These are phyloP conservation scores for Botrytis byssoidea DNA, from an alignment of 2,329 filamentous ascomycete genomes.

Conservation along the genomic window DNA sequence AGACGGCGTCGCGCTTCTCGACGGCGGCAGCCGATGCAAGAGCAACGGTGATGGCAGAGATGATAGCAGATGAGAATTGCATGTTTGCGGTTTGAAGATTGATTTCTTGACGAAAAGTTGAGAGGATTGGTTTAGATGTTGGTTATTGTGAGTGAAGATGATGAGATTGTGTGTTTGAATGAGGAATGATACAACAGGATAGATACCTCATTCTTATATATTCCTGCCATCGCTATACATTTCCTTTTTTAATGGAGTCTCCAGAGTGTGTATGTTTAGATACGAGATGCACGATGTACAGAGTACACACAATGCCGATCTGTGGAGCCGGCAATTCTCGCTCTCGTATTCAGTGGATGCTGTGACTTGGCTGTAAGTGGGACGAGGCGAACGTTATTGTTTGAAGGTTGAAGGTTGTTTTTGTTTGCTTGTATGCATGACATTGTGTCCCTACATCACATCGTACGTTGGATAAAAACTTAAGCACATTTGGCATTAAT, in stretches of 20 bases:
- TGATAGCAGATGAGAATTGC: neutral
- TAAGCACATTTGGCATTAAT: neutral
- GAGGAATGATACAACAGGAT: neutral
- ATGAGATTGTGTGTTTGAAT: neutral
- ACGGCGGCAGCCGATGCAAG: neutral
- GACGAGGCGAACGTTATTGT: neutral
- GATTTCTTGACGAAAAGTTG: slow-evolving; percentile 2
- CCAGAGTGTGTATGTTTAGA: neutral
- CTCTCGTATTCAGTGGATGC: slow-evolving; percentile 44
- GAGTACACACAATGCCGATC: neutral
- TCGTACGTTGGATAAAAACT: neutral
- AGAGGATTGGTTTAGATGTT: neutral
- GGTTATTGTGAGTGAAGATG: neutral
- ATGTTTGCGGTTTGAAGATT: neutral
- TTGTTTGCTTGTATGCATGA: neutral
- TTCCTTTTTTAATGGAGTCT: neutral
- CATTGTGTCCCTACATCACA: neutral
- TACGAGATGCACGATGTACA: slow-evolving; percentile 1
- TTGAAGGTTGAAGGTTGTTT: neutral
- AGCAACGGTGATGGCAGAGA: slow-evolving; percentile 13
- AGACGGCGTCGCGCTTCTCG: neutral
- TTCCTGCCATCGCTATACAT: neutral
- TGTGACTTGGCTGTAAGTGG: neutral
- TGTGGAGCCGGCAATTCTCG: slow-evolving; percentile 35
- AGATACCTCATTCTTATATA: neutral